Conservation (phyloP, 306 rosid species). For the Purshia tridentata region DNA sequence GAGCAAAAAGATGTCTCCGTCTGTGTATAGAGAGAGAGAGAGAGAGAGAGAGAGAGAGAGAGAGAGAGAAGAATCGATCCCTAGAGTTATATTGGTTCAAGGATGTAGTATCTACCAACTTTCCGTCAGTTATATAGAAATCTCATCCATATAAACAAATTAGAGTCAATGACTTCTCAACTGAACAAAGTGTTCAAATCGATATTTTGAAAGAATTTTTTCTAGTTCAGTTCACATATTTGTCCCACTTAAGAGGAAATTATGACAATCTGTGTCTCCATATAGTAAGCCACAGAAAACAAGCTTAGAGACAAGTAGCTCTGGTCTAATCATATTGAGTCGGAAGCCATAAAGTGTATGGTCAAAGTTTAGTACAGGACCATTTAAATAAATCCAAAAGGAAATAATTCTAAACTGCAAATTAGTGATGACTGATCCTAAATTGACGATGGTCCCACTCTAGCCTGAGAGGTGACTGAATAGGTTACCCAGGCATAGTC, state of each 20-base stretch:
- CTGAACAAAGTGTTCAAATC: background rate
- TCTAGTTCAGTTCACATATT: background rate
- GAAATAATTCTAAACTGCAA: background rate
- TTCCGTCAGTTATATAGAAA: background rate
- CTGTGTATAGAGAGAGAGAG: background rate
- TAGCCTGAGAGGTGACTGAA: constrained; percentile 17
- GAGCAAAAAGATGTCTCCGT: constrained; percentile 1
- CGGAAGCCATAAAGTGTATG: background rate
- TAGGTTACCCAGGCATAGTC: constrained; percentile 11
- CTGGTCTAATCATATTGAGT: too few relatives aligned
- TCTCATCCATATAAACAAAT: background rate
- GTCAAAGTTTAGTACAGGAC: background rate
- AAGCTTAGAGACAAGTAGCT: too few relatives aligned
- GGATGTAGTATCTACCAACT: background rate
- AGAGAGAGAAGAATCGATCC: background rate
- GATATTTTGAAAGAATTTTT: background rate
- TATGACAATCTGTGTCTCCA: background rate
- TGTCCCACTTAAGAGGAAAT: background rate
- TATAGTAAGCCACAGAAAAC: background rate
- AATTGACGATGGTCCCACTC: background rate
- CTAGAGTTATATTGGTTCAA: background rate
- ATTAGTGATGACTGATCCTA: constrained; percentile 10
- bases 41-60: background rate
- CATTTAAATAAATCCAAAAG: background rate
- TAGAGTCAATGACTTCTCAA: background rate